phyloP scores from a whole-genome alignment of 2,329 filamentous ascomycete genomes.

The Botrytis hyacinthi region DNA sequence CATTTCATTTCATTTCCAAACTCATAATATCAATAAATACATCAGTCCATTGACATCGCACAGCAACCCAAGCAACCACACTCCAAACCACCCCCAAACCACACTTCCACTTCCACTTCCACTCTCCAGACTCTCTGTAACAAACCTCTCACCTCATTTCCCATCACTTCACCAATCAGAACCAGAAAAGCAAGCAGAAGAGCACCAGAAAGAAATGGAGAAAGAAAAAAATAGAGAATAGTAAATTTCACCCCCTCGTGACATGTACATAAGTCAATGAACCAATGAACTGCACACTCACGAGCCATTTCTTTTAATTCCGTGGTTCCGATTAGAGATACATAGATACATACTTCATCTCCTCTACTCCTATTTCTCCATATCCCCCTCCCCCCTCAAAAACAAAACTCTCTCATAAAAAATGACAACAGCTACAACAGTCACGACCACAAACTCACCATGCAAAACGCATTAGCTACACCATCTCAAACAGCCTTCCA shows the following conservation, averaged over 20 bases:
- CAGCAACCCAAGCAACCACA: neutral
- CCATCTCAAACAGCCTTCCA: neutral
- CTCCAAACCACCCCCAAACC: too few species aligned
- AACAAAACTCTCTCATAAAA: neutral
- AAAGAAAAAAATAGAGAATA: too few species aligned
- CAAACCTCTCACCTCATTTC: too few species aligned
- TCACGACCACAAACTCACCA: neutral
- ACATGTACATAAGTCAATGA: neutral
- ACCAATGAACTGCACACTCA: neutral
- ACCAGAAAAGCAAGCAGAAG: neutral
- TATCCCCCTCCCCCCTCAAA: too few species aligned
- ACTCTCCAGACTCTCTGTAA: neutral
- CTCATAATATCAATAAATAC: neutral
- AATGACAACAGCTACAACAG: too few species aligned
- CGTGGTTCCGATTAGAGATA: neutral
- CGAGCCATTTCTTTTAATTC: neutral
- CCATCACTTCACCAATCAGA: too few species aligned
- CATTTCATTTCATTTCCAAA: neutral
- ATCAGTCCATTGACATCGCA: too few species aligned
- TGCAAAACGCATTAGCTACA: too few species aligned
- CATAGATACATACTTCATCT: neutral
- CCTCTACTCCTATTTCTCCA: too few species aligned
- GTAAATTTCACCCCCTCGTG: neutral
- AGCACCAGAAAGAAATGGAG: too few species aligned
- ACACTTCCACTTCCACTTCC: neutral